Evolutionary conservation across 257 asterid species (phyloP), one percentile per base, ranked within the genome.

Genomic region (Ilex asprella): DNA sequence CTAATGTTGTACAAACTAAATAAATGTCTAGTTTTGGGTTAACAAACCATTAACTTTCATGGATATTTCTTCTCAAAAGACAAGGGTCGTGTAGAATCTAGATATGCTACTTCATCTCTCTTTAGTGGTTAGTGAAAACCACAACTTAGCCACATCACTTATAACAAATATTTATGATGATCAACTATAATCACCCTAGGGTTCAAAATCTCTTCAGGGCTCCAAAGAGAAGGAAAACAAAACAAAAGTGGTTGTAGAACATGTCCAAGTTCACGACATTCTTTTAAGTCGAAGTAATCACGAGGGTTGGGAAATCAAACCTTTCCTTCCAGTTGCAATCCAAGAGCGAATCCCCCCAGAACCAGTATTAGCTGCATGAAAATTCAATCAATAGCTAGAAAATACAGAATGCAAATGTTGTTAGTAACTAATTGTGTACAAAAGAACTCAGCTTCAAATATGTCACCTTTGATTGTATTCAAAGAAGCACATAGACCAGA

Each of bases 401-500:
- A 31, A 58, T 31, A 14, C 13, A 29, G 39, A 8, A 49, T 73
- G 56, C 55, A 58, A 59, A 62, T 21, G 31, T 57, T n/a, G 54
- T 35, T 35, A 35, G 41, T 11, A 31, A 56, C 9, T 2, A 53
- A 32, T 27, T 59, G 2, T 67, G 3, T 21, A 21, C 27, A 21
- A 21, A 21, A 21, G 27, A 43, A 49, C 13, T 44, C 16, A 52
- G 68, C 56, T 55, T 47, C 31, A 16, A 39, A 46, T 30, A 21
- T 39, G 49, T 70, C 58, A 89, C 99, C 97, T 82, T 79, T 72
- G 59, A 51, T 72, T 14, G 16, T 51, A 55, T 69, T 79, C 73
- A 89, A 44, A 29, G 91, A 79, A 70, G 96, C 97, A 64, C 97
- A 93, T 47, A 87, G 79, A 53, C 96, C 86, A 4, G 97, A 85